Base-by-base conservation (phyloP, 2,329 filamentous ascomycete genomes). In the Diaporthe destruens region DNA sequence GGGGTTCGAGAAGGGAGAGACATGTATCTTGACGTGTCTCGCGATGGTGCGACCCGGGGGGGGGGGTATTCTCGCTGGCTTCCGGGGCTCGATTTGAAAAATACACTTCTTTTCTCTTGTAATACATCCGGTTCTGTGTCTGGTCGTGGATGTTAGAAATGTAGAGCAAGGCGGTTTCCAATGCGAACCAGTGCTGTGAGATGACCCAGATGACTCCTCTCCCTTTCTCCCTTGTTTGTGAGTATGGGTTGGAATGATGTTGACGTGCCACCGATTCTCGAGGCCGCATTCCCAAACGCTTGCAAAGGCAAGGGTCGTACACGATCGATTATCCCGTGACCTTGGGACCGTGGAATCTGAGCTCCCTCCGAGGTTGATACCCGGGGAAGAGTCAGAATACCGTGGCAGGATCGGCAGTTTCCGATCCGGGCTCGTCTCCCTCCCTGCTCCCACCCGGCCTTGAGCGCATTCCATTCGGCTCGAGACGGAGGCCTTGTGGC, bases 1-100 rank as follows among this genome's bases (percentile, higher is more conserved):
- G 47, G 44, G 12, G 44, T 4, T 51, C 12, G 47, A 32, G 4
- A 20, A 16, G n/a, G 20, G 57, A 63, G 57, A 66, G 61, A 66
- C 61, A 66, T 66, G 61, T 66, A 29, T 66, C 44, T 66, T 53
- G 61, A 66, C 47, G 61, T 66, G 61, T 66, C 47, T 66, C 32
- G 61, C n/a, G 61, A 66, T 36, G 32, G 61, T 66, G 47, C 61
- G 47, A 66, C 61, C 18, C n/a, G 23, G 18, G 44, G 9, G 18
- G 29, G 29, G 44, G 9, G 18, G 29, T 20, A 47, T n/a, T 36
- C 29, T 34, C 32, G 59, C 42, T n/a, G 18, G 42, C 20, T 11
- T 9, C 20, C 61, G 44, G 44, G 20, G 12, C 1, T 23, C 20
- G 16, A 16, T n/a, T 23, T 23, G 18, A 39, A 36, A 6, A 32